Evolutionary conservation across 768 basidiomycete species (phyloP).

Genomic region (Chlorophyllum brunneum): DNA sequence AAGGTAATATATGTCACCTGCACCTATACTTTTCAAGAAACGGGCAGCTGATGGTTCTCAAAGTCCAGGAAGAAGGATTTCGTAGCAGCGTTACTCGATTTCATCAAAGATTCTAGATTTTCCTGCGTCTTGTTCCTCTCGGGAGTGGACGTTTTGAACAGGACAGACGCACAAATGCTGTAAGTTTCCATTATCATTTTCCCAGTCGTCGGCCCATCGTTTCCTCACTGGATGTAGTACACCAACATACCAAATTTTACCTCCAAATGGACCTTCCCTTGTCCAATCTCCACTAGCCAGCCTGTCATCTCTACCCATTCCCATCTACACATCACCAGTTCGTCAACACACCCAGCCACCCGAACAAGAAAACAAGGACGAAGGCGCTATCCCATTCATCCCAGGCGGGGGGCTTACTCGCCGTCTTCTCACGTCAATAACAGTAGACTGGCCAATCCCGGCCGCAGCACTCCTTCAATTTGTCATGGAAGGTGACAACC

Average conservation of each 20-base stretch:
- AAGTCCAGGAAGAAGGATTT: slow-evolving; percentile 71
- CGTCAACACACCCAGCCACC: slow-evolving; percentile 26
- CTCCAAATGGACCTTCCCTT: slow-evolving; percentile 41
- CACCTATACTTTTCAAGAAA: neutral
- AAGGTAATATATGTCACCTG: slow-evolving; percentile 46
- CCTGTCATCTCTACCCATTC: slow-evolving; percentile 46
- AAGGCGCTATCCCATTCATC: slow-evolving; percentile 57
- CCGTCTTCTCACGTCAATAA: slow-evolving; percentile 58
- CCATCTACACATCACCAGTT: slow-evolving; percentile 49
- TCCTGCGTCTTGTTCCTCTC: slow-evolving; percentile 60
- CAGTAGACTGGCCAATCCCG: slow-evolving; percentile 46
- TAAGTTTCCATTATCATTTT: slow-evolving; percentile 29
- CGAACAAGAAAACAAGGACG: slow-evolving; percentile 18
- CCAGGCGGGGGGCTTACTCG: slow-evolving; percentile 76
- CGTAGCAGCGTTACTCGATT: slow-evolving; percentile 50
- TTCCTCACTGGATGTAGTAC: slow-evolving; percentile 37
- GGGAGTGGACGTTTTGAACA: slow-evolving; percentile 70
- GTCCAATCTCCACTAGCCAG: slow-evolving; percentile 37
- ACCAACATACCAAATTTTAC: slow-evolving; percentile 57
- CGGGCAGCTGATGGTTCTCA: slow-evolving; percentile 5
- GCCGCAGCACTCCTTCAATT: slow-evolving; percentile 65
- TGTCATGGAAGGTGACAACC: slow-evolving; percentile 81
- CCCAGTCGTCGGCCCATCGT: neutral
- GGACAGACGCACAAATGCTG: slow-evolving; percentile 78
- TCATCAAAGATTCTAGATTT: slow-evolving; percentile 47